Evolutionary conservation across 2,329 filamentous ascomycete genomes (phyloP), one percentile per base, ranked within the genome.

Genomic region (Celoporthe dispersa): DNA sequence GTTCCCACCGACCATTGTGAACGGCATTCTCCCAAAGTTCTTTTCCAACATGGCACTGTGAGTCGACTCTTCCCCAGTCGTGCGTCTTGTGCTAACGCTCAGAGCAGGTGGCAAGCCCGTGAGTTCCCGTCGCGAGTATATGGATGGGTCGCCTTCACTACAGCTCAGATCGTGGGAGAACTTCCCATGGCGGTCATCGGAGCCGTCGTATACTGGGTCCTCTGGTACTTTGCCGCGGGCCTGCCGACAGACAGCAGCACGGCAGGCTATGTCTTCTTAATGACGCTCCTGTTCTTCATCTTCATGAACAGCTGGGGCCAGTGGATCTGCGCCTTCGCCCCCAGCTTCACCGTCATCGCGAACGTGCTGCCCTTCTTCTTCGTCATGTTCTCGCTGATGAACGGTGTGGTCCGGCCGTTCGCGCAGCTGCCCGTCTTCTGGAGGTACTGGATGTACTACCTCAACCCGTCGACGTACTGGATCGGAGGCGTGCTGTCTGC

Each of bases 301-400:
- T 94, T 94, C 84, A 87, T 90, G 78, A 87, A 86, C 41, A 89
- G 85, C 74, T 94, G 90, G 92, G 93, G 91, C 28, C 92, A 94
- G 78, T 95, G 92, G 92, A 93, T 96, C 74, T 92, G 90, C 73
- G 92, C 93, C 0, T 94, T 94, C 79, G 91, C 92, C 0, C 92
- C 92, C 0, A 90, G 85, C 55, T 94, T 94, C 92, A 93, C 91
- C 0, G 91, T 94, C 73, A 93, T 94, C 73, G 89, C 88, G 59
- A 94, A 94, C 76, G 81, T 80, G 71, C 80, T 81, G 6, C 92
- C 92, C 0, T 94, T 94, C 83, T 93, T 94, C 85, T 92, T 94
- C 81, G 75, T 94, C 78, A 90, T 93, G 83, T 90, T 92, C 48
- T 69, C 66, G 6, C 59, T 71, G 33, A 94, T 94, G 84, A 94